phyloP scores from a whole-genome alignment of 2,329 filamentous ascomycete genomes.

The Aspergillus flavus region DNA sequence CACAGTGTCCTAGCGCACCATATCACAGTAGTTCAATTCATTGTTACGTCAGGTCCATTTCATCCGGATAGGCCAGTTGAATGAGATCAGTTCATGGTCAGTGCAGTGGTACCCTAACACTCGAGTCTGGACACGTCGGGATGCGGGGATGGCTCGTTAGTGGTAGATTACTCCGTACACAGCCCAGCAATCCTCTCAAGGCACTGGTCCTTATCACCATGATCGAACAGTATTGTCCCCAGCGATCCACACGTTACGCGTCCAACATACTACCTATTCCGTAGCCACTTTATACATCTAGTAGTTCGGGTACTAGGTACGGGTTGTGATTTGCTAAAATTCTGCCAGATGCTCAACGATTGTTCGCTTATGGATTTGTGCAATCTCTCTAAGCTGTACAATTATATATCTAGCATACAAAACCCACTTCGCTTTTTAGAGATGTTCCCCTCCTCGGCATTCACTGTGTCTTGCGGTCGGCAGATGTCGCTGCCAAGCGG shows the following conservation, averaged over 20 bases:
- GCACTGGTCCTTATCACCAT: neutral
- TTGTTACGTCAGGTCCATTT: neutral
- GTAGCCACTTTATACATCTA: neutral
- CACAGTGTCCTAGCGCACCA: neutral
- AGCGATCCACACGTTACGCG: neutral
- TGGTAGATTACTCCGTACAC: neutral
- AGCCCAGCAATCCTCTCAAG: neutral
- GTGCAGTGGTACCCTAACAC: neutral
- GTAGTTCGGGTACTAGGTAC: neutral
- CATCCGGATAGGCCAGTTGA: neutral
- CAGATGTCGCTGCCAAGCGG: slow-evolving; percentile 22
- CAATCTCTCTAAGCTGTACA: neutral
- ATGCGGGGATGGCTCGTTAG: neutral
- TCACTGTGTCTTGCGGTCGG: slow-evolving; percentile 31
- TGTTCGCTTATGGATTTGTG: neutral
- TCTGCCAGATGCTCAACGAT: neutral
- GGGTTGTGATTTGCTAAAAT: neutral
- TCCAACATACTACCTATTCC: neutral
- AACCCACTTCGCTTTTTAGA: neutral
- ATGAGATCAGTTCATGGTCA: neutral
- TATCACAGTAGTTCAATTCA: neutral
- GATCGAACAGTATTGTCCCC: neutral
- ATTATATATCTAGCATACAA: neutral
- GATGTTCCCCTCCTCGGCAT: too few species aligned
- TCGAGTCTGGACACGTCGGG: neutral